Percentiles rank a stretch among this genome's conserved stretches.
Evolutionary conservation across 129 eudicot genomes (phyloP).

Genomic region (Oenanthe sinensis): DNA sequence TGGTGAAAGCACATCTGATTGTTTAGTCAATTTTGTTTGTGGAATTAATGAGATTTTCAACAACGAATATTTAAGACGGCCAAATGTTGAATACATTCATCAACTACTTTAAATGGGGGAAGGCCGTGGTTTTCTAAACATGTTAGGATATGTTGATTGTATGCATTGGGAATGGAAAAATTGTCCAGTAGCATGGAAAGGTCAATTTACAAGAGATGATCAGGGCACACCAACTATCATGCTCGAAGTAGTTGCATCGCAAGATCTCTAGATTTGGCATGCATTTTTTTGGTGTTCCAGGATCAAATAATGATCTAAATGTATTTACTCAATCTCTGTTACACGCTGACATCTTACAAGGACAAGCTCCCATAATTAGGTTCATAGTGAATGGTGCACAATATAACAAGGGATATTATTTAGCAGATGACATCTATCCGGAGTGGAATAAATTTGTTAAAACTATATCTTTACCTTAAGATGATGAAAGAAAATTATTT

Average conservation of each 20-base stretch:
- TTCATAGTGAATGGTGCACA: no score
- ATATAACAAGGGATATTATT: no score
- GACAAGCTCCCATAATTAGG: no score
- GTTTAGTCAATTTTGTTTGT: not conserved
- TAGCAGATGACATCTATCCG: not conserved
- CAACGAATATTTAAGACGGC: not conserved
- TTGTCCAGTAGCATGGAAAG: conserved; percentile 10
- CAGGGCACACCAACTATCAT: conserved; percentile 10
- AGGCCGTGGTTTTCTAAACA: not conserved
- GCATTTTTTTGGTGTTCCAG: not conserved
- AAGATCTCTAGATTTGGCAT: conserved; percentile 1
- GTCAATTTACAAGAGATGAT: conserved; percentile 5
- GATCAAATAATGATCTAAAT: conserved; percentile 11
- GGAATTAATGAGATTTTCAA: not conserved
- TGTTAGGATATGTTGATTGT: conserved; percentile 7
- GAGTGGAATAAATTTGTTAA: not conserved
- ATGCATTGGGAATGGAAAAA: conserved; percentile 20
- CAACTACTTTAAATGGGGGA: no score
- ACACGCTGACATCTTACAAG: no score
- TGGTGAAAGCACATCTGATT: not conserved
- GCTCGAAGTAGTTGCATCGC: conserved; percentile 9
- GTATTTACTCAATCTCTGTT: not conserved
- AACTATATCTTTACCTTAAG: not conserved
- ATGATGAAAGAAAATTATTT: not conserved
- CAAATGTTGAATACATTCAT: not conserved